Evolutionary conservation across 768 basidiomycete species (phyloP).

Genomic region (Auricularia sp.): DNA sequence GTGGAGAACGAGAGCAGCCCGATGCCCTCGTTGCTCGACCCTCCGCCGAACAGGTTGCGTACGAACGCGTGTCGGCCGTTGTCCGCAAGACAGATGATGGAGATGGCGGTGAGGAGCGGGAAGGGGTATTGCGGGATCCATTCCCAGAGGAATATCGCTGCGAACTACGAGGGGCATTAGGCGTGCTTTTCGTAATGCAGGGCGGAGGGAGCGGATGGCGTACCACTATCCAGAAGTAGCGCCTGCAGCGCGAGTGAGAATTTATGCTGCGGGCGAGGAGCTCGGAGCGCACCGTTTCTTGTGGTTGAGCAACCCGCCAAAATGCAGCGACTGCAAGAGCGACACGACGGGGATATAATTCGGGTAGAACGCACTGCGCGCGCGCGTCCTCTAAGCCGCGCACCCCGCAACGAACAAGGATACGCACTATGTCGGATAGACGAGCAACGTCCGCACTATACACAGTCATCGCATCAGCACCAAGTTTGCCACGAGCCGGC

Average conservation of each 20-base stretch:
- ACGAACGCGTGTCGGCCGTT: conserved; percentile 36
- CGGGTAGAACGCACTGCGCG: conserved; percentile 37
- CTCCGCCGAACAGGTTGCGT: conserved; percentile 32
- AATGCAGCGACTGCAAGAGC: conserved; percentile 44
- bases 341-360: conserved; percentile 42
- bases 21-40: conserved; percentile 43
- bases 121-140: conserved; percentile 30
- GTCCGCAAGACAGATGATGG: conserved; percentile 38
- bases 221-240: conserved; percentile 46
- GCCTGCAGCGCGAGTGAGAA: not conserved
- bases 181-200: not conserved
- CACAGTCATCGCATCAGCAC: not conserved
- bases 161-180: conserved; percentile 20
- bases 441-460: conserved; percentile 37
- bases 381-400: not conserved
- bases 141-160: conserved; percentile 41
- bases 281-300: conserved; percentile 28
- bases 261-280: not conserved
- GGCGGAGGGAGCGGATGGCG: conserved; percentile 8
- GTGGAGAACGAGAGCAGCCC: conserved; percentile 38
- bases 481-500: no score
- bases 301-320: conserved; percentile 37
- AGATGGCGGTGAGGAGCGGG: conserved; percentile 38
- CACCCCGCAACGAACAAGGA: not conserved
- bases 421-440: conserved; percentile 43